Evolutionary conservation across 2,329 filamentous ascomycete genomes (phyloP).

Genomic region (Pseudonectria foliicola): DNA sequence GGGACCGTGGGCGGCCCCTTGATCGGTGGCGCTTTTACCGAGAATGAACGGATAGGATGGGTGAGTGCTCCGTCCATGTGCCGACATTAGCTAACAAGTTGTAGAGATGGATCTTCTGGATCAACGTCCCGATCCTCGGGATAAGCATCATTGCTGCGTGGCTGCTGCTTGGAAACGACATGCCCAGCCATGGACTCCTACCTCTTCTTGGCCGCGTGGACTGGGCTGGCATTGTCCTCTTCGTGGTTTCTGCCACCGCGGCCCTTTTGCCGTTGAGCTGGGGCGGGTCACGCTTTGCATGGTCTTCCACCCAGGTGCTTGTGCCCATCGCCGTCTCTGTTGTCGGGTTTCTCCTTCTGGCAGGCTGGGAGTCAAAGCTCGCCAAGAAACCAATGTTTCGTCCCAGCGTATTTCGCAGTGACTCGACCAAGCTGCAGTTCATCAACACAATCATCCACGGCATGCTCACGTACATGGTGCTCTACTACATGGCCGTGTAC

Average conservation of each 20-base stretch:
- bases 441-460: slow-evolving; percentile 17
- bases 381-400: slow-evolving; percentile 17
- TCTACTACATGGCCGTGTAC: slow-evolving; percentile 23
- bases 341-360: slow-evolving; percentile 32
- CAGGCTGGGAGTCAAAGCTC: slow-evolving; percentile 10
- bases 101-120: slow-evolving; percentile 30
- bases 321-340: slow-evolving; percentile 52
- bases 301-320: slow-evolving; percentile 32
- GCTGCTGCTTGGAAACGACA: slow-evolving; percentile 22
- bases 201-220: slow-evolving; percentile 38
- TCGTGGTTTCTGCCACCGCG: slow-evolving; percentile 26
- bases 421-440: slow-evolving; percentile 16
- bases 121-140: slow-evolving; percentile 26
- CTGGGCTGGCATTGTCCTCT: slow-evolving; percentile 55
- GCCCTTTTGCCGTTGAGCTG: slow-evolving; percentile 13
- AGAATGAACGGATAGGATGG: slow-evolving; percentile 14
- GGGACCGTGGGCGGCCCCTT: slow-evolving; percentile 38
- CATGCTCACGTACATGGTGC: slow-evolving; percentile 21
- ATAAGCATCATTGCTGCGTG: slow-evolving; percentile 15
- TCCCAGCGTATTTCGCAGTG: slow-evolving; percentile 13
- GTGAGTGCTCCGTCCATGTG: slow-evolving; percentile 4
- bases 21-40: slow-evolving; percentile 17
- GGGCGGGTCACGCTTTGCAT: slow-evolving; percentile 11
- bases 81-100: background rate
- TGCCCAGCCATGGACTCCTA: slow-evolving; percentile 1